These are phyloP conservation scores for Neurospora discreta DNA, from an alignment of 495 filamentous ascomycete genomes.

Conservation along the genomic window DNA sequence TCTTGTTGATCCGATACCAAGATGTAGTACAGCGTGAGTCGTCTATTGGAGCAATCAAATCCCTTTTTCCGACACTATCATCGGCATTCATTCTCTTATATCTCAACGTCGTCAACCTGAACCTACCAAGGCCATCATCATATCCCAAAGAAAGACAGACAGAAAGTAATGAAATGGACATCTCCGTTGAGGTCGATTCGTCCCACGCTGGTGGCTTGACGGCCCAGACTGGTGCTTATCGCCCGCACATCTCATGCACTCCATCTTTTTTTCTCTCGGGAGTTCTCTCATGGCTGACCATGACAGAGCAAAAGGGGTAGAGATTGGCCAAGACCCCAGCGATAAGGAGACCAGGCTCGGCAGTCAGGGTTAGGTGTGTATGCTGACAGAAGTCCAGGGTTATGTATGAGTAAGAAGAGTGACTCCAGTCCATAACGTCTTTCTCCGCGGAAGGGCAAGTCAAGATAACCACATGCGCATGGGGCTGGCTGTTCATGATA, in stretches of 20 bases:
- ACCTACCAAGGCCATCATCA: background rate
- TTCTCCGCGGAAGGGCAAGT: background rate
- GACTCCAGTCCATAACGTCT: background rate
- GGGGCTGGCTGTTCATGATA: background rate
- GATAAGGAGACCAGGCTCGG: background rate
- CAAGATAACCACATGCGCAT: background rate
- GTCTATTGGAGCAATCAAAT: background rate
- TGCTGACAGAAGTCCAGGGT: background rate
- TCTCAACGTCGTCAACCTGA: background rate
- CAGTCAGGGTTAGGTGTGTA: background rate
- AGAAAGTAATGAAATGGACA: background rate
- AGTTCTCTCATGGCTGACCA: background rate
- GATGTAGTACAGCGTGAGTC: background rate
- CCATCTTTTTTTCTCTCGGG: background rate
- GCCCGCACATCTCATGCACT: background rate
- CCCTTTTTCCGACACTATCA: background rate
- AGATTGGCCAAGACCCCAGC: background rate
- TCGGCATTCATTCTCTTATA: background rate
- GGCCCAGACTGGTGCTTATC: background rate
- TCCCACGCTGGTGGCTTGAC: background rate
- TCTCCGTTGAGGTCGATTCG: background rate
- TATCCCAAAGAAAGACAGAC: background rate
- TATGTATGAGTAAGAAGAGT: background rate
- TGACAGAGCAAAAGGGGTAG: background rate
- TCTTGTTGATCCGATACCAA: background rate